These are phyloP conservation scores for Backusella australiensis DNA, from an alignment of 192 early-diverging fungal species.

Conservation along the genomic window DNA sequence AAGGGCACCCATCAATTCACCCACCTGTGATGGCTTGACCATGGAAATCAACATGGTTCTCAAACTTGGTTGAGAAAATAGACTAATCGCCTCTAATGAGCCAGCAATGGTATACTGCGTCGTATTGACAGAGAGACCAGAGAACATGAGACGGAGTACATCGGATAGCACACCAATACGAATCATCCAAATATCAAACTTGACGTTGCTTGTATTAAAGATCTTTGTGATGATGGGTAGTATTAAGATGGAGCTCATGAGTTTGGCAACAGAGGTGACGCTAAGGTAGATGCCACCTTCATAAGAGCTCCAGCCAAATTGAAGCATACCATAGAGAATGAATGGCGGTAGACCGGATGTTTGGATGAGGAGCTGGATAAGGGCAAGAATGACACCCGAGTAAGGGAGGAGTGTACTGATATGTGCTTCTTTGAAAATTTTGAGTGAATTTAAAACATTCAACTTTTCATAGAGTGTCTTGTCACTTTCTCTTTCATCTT, in stretches of 20 bases:
- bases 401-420: conserved; percentile 1
- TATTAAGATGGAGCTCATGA: conserved; percentile 26
- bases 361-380: conserved; percentile 19
- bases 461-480: conserved; percentile 14
- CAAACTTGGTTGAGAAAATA: conserved; percentile 34
- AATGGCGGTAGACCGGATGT: conserved; percentile 15
- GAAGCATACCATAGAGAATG: conserved; percentile 39
- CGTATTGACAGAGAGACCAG: conserved; percentile 27
- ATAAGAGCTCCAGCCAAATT: conserved; percentile 42
- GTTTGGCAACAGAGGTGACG: conserved; percentile 17
- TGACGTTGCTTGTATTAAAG: conserved; percentile 26
- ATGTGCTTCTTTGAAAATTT: conserved; percentile 17
- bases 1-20: conserved; percentile 46
- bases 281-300: conserved; percentile 39
- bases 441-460: conserved; percentile 30
- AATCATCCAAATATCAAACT: conserved; percentile 48
- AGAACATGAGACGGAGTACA: conserved; percentile 16
- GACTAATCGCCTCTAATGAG: conserved; percentile 25
- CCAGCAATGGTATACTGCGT: conserved; percentile 15
- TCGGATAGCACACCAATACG: conserved; percentile 39
- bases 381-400: conserved; percentile 13
- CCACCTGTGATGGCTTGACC: conserved; percentile 47
- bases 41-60: conserved; percentile 42
- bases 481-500: background rate
- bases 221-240: conserved; percentile 32